Conservation (phyloP, 2,329 filamentous ascomycete genomes). For the Neonectria hederae region DNA sequence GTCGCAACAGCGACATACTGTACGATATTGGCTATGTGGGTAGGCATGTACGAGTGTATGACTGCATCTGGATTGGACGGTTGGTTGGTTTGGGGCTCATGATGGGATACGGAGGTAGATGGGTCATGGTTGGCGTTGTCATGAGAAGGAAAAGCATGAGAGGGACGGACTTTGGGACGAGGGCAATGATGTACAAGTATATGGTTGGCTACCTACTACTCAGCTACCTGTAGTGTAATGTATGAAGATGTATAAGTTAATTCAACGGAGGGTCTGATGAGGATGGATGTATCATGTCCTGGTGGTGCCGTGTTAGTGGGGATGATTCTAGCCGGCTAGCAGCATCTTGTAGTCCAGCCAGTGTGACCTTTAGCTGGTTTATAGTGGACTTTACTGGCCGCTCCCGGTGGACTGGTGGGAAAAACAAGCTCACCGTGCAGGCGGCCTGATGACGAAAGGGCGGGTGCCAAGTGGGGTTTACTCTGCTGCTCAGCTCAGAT, state of each 20-base stretch:
- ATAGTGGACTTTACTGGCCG: background rate
- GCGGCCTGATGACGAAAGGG: slow-evolving; percentile 17
- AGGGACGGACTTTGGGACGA: background rate
- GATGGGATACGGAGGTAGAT: background rate
- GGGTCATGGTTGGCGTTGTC: slow-evolving; percentile 1
- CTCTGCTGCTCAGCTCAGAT: background rate
- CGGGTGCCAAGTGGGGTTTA: slow-evolving; percentile 9
- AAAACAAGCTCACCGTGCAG: slow-evolving; percentile 22
- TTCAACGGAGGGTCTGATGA: background rate
- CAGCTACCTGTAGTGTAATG: background rate
- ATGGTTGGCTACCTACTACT: background rate
- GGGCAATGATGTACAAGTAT: slow-evolving; percentile 5
- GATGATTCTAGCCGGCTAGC: too few relatives aligned
- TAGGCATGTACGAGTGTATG: slow-evolving; percentile 5
- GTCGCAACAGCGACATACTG: background rate
- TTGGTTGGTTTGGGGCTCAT: background rate
- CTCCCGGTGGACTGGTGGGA: background rate
- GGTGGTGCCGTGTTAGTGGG: background rate
- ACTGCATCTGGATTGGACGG: slow-evolving; percentile 4
- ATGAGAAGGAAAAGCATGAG: background rate
- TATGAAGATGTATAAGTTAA: background rate
- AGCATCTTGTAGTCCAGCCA: background rate
- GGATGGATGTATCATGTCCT: background rate
- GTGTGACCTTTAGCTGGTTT: background rate
- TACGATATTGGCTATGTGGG: background rate